Base-by-base conservation (phyloP, 2,329 filamentous ascomycete genomes). In the Colletotrichum echinochloae region DNA sequence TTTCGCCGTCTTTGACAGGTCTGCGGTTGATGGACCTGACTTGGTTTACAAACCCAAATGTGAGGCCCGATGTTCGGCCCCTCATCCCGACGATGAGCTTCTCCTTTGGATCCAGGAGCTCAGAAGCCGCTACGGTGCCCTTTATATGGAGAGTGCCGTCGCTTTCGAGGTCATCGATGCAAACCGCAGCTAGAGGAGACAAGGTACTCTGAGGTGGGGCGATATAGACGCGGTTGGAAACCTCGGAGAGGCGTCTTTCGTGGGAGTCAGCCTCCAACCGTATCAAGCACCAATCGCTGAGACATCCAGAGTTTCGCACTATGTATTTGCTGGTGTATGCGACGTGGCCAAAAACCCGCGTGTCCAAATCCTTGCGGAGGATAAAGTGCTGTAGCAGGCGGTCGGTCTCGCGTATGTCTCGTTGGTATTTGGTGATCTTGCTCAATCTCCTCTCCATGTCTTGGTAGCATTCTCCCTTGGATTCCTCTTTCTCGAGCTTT, bases 171-270 rank as follows among this genome's bases (percentile, higher is more conserved):
- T 28, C 23, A 5, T 16, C 11, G 23, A 16, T 16, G 3, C 2
- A 2, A 4, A 16, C 8, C 5, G 7, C 2, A 5, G 16, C 39
- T 16, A 16, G n/a, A 23, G 5, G 1, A 49, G 28, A 49, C 4
- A 5, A 23, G 2, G 9, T 5, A 1, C 12, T 3, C 1, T n/a
- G n/a, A 49, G 12, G 11, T 49, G 3, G 11, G 3, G 5, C 4
- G 3, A 49, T 49, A 11, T 49, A 28, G 23, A 49, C 11, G 23
- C 11, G 14, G 7, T 49, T 49, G 11, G 23, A 49, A 7, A 49
- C 23, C n/a, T 28, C 14, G 3, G 23, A 49, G 6, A 49, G 23
- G 23, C 11, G 46, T 28, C 46, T 49, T 11, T 49, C 14, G 7
- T 49, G 14, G 12, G 11, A 16, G 11, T 28, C 14, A 26, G 46